Evolutionary conservation across 495 filamentous ascomycete genomes (phyloP).

Genomic region (Neurospora sp.): DNA sequence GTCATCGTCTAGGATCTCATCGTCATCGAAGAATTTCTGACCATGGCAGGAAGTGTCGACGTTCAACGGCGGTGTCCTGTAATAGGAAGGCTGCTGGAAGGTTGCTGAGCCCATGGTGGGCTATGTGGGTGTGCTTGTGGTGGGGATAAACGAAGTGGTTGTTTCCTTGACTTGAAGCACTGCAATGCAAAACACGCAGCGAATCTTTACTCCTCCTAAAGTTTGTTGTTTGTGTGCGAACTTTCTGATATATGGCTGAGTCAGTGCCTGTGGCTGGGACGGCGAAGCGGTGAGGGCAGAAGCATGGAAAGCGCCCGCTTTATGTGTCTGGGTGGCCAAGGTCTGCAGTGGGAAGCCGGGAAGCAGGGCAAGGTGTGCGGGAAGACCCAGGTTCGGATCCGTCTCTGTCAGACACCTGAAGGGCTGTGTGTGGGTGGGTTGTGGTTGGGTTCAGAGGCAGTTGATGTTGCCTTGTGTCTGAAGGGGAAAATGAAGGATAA

Average conservation of each 20-base stretch:
- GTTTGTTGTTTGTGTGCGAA: slow-evolving; percentile 9
- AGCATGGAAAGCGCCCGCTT: slow-evolving; percentile 10
- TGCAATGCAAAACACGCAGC: not conserved
- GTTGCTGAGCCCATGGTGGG: slow-evolving; percentile 39
- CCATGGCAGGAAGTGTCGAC: slow-evolving; percentile 46
- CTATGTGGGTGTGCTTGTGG: slow-evolving; percentile 18
- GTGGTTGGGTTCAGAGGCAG: not conserved
- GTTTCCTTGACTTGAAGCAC: not conserved
- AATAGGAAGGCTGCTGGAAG: slow-evolving; percentile 48
- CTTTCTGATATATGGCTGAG: slow-evolving; percentile 23
- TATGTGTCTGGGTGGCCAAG: slow-evolving; percentile 19
- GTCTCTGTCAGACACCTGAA: not conserved
- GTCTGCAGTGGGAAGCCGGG: slow-evolving; percentile 7
- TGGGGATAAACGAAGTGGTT: not conserved
- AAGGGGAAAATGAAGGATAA: not conserved
- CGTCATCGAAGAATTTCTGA: slow-evolving; percentile 62
- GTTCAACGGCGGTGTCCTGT: slow-evolving; percentile 50
- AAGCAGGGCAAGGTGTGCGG: slow-evolving; percentile 1
- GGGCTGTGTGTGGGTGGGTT: not conserved
- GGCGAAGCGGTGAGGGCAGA: slow-evolving; percentile 23
- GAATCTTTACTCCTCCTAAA: not conserved
- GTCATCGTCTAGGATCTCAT: slow-evolving; percentile 79
- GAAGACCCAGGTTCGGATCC: not conserved
- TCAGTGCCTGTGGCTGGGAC: slow-evolving; percentile 23
- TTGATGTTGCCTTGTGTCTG: not conserved